Evolutionary conservation across 2,329 filamentous ascomycete genomes (phyloP).

Genomic region (Botrytis galanthina): DNA sequence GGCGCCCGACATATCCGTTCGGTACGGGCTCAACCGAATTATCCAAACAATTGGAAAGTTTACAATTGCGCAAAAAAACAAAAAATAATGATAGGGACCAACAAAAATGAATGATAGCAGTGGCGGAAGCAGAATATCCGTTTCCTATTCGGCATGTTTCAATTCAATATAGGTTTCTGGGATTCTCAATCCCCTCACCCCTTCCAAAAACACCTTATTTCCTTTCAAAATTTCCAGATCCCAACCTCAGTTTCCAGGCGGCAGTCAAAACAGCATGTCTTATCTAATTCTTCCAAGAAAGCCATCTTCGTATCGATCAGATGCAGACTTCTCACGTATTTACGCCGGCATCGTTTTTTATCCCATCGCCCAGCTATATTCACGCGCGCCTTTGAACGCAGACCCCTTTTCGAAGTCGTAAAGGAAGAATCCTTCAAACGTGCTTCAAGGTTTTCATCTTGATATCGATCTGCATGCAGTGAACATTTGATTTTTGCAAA

Average conservation of each 20-base stretch:
- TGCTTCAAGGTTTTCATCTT: neutral
- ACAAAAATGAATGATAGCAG: neutral
- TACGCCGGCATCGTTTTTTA: neutral
- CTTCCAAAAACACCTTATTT: neutral
- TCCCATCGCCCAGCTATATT: neutral
- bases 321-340: neutral
- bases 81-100: neutral
- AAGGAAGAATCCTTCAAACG: conserved; percentile 15
- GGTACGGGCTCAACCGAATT: conserved; percentile 16
- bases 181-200: neutral
- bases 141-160: neutral
- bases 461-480: neutral
- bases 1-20: conserved; percentile 18
- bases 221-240: neutral
- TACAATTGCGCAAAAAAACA: neutral
- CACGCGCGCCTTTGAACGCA: conserved; percentile 9
- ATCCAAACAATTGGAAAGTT: neutral
- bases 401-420: conserved; percentile 17
- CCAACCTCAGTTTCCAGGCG: conserved; percentile 2
- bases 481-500: conserved; percentile 14
- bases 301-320: conserved; percentile 12
- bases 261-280: conserved; percentile 8
- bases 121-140: neutral
- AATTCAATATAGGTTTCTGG: conserved; percentile 3
- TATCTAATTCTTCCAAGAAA: neutral